phyloP scores from a whole-genome alignment of 768 basidiomycete species.

The Leccinellum rugosiceps region DNA sequence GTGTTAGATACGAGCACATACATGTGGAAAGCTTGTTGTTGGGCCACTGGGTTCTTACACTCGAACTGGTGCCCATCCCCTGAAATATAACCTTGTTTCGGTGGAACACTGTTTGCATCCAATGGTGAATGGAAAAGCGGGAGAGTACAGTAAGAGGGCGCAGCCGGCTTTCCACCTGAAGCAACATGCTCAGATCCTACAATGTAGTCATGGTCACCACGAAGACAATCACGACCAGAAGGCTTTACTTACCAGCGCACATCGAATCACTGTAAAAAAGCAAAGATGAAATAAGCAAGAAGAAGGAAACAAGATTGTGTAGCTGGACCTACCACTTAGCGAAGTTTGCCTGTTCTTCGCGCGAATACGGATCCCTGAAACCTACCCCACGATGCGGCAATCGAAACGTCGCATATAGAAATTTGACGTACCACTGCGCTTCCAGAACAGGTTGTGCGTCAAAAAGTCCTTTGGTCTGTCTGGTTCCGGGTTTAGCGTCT shows the following conservation, averaged over 20 bases:
- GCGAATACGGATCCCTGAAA: conserved; percentile 62
- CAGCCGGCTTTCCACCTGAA: conserved; percentile 34
- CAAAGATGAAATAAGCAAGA: not conserved
- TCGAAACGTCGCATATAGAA: not conserved
- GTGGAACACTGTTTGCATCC: conserved; percentile 17
- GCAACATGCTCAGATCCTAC: conserved; percentile 50
- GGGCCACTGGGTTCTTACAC: conserved; percentile 48
- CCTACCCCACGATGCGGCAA: conserved; percentile 31
- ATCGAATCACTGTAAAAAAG: conserved; percentile 41
- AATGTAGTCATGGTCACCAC: not conserved
- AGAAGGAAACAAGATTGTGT: too few species aligned
- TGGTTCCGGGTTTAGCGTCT: conserved; percentile 42
- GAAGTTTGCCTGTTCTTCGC: conserved; percentile 52
- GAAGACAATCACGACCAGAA: not conserved
- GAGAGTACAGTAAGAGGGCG: conserved; percentile 51
- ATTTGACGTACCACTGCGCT: conserved; percentile 44
- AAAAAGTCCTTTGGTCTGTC: conserved; percentile 51
- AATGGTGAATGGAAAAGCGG: conserved; percentile 50
- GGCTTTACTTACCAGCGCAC: conserved; percentile 40
- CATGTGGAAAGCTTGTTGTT: conserved; percentile 58
- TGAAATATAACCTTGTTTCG: conserved; percentile 45
- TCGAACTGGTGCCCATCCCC: conserved; percentile 53
- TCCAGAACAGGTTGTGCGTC: conserved; percentile 54
- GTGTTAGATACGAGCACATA: conserved; percentile 29
- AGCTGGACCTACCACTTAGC: conserved; percentile 43